Base-by-base conservation (phyloP, 2,329 filamentous ascomycete genomes). In the Paracorniculantispora psalliotae region DNA sequence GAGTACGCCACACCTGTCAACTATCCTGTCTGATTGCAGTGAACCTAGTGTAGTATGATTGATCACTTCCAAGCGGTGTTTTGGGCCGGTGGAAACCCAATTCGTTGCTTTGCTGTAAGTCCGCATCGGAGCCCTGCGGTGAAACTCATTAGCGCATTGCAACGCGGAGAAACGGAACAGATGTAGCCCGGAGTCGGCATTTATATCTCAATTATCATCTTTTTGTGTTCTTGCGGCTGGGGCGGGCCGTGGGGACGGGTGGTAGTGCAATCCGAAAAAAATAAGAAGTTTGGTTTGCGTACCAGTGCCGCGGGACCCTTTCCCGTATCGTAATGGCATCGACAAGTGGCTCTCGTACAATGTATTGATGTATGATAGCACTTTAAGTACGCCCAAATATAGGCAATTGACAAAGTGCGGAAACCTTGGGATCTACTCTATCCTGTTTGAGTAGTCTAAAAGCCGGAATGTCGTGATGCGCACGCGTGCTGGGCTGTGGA, bases 1-100 rank as follows among this genome's bases (percentile, higher is more conserved):
- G 12, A 33, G n/a, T 7, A 25, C 51, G 39, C 51, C 53, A 56
- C 41, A 37, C 30, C 52, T 55, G 26, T 15, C 28, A 47, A 48
- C 30, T 39, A 26, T 21, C 25, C 19, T 51, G 56, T 58, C 56
- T 58, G 47, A 51, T 52, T 58, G 30, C 37, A 30, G 8, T 33
- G n/a, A 44, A 17, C 47, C 56, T 52, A 51, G 47, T 21, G 56
- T 23, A 10, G 37, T 25, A 19, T 51, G 56, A 58, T 51, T 4
- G 4, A 46, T 51, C 56, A 51, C 19, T 58, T 51, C 21, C 2
- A 13, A 13, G 25, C 4, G 39, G 3, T 26, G 2, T 25, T 2
- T 13, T 47, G 17, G n/a, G 26, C 17, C 46, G 46, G 19, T 21
- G 23, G 21, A 23, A 26, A 15, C 10, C 21, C 13, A 46, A 13